Evolutionary conservation across 2,329 filamentous ascomycete genomes (phyloP).

Genomic region (Daldinia eschscholtzii): DNA sequence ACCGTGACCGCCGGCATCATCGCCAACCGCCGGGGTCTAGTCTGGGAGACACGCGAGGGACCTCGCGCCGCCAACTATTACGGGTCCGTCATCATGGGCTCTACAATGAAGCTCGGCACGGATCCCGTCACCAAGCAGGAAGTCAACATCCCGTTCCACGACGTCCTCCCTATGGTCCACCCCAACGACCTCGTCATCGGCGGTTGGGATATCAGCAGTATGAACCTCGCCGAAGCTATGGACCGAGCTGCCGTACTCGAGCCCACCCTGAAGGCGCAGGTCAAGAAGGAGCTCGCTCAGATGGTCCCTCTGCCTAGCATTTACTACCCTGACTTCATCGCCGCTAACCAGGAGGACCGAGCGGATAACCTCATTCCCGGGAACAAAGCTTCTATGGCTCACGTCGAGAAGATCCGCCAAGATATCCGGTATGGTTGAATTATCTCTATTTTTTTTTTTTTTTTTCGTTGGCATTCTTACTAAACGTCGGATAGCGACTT

Average conservation of each 20-base stretch:
- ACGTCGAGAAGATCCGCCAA: conserved; percentile 92
- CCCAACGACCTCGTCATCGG: conserved; percentile 95
- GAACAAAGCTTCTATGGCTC: conserved; percentile 83
- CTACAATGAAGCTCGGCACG: conserved; percentile 94
- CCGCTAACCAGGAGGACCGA: conserved; percentile 96
- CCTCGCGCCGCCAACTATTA: conserved; percentile 93
- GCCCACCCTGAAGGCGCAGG: conserved; percentile 88
- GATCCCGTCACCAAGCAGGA: conserved; percentile 87
- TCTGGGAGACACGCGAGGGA: conserved; percentile 95
- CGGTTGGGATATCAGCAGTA: conserved; percentile 95
- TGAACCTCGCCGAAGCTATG: conserved; percentile 93
- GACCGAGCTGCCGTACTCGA: conserved; percentile 95
- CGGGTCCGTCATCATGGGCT: conserved; percentile 96
- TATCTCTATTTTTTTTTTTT: not conserved
- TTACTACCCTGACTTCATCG: conserved; percentile 99
- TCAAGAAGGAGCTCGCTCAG: conserved; percentile 91
- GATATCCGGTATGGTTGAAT: conserved; percentile 79
- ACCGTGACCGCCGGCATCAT: conserved; percentile 98
- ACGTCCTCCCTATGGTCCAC: conserved; percentile 95
- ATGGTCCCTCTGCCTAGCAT: conserved; percentile 93
- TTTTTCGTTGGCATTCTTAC: conserved; percentile 9
- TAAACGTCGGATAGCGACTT: conserved; percentile 72
- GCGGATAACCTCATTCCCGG: conserved; percentile 92
- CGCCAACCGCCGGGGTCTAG: conserved; percentile 87
- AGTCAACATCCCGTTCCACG: conserved; percentile 95